Evolutionary conservation across 2,329 filamentous ascomycete genomes (phyloP), one percentile per base, ranked within the genome.

Genomic region (Hirsutella rhossiliensis): DNA sequence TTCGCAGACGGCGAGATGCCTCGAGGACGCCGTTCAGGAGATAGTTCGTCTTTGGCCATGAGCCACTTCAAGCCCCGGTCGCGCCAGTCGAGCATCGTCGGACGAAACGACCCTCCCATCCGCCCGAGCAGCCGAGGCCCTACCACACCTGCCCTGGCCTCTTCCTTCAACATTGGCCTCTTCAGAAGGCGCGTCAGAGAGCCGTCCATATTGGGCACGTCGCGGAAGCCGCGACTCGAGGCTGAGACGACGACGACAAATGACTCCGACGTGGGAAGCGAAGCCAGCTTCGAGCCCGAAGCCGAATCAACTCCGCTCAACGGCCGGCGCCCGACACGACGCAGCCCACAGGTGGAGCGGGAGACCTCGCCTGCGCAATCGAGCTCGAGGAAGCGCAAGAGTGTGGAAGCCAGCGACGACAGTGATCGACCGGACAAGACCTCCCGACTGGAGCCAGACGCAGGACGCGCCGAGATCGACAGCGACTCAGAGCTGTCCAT

Each of bases 281-380:
- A 74, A 42, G 51, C 62, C 48, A 59, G 70, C 52, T 51, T 82
- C 77, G 54, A 71, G 67, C 42, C 81, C 72, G 79, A 84, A 45
- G 79, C 78, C 27, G 80, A 84, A 62, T 82, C 80, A 15, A 86
- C 82, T 7, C 81, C 82, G 4, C 54, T 82, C 23, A 73, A 77
- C 46, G 56, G 53, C 28, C 49, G 57, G 41, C 61, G 71, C 18
- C 63, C 65, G 31, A 63, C 62, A 36, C 58, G 59, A 40, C 59
- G 61, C 15, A 51, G 52, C 40, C 43, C 47, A 23, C 50, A 55
- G 36, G 40, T 50, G 30, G 48, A 51, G 20, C 50, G 43, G 7
- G 51, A 54, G 28, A 44, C 43, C n/a, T 55, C 59, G 13, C 54
- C 47, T 5, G 46, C 48, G 18, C 44, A 56, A 27, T 54, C 65